These are phyloP conservation scores for Chaetomium tenue DNA, from an alignment of 495 filamentous ascomycete species.

Conservation along the genomic window DNA sequence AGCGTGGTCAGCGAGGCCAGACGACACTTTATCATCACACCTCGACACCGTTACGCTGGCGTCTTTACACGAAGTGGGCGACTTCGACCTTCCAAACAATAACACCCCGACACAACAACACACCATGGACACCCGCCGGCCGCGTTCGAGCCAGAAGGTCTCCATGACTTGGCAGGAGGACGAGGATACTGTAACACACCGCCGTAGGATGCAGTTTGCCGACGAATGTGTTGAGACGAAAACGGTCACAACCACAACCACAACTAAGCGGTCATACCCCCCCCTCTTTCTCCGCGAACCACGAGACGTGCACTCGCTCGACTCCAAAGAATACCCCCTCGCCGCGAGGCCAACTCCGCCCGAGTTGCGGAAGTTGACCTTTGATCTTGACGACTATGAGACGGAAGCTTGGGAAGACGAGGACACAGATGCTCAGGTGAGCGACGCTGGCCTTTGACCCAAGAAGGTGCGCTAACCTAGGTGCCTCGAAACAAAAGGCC, in stretches of 20 bases:
- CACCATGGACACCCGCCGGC: constrained; percentile 41
- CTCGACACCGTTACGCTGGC: neutral
- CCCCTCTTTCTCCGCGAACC: constrained; percentile 77
- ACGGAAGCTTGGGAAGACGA: constrained; percentile 65
- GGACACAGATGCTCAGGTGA: constrained; percentile 38
- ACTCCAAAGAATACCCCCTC: constrained; percentile 86
- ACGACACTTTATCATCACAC: neutral
- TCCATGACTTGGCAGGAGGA: constrained; percentile 49
- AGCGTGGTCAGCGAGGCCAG: neutral
- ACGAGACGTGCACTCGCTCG: constrained; percentile 67
- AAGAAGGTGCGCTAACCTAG: constrained; percentile 19
- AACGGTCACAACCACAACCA: constrained; percentile 88
- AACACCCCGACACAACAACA: constrained; percentile 1
- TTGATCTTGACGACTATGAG: constrained; percentile 57
- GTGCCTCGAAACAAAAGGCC: constrained; percentile 23
- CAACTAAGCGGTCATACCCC: constrained; percentile 84
- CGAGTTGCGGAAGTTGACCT: constrained; percentile 68
- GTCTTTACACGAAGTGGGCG: neutral
- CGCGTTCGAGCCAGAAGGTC: constrained; percentile 47
- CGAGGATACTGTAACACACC: constrained; percentile 33
- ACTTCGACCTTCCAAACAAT: neutral
- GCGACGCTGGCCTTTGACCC: neutral
- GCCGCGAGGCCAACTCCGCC: constrained; percentile 76
- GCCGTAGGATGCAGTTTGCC: constrained; percentile 47
- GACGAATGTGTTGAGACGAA: constrained; percentile 61